phyloP scores from a whole-genome alignment of 2,329 filamentous ascomycete genomes.

The Verticillium longisporum region DNA sequence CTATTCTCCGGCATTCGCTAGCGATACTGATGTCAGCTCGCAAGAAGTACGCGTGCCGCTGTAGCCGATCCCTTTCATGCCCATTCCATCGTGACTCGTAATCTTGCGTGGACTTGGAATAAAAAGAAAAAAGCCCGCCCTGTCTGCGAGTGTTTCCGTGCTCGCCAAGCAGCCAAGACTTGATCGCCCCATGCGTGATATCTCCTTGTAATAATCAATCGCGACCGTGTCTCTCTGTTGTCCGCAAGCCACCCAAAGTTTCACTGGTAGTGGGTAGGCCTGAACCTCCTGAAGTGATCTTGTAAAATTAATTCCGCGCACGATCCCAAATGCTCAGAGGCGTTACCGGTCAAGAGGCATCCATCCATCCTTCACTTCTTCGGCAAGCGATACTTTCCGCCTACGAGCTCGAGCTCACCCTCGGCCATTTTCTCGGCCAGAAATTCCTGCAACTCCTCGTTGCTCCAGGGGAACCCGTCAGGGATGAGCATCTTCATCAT shows the following conservation, averaged over 20 bases:
- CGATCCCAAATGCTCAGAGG: too few species aligned
- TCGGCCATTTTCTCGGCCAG: slow-evolving; percentile 69
- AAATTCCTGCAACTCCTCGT: slow-evolving; percentile 80
- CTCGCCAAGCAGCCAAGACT: too few species aligned
- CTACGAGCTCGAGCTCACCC: slow-evolving; percentile 61
- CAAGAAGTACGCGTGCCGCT: background rate
- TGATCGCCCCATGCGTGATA: too few species aligned
- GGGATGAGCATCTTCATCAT: slow-evolving; percentile 92
- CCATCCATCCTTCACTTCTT: slow-evolving; percentile 40
- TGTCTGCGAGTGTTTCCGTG: too few species aligned
- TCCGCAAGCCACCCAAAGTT: background rate
- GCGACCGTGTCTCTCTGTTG: too few species aligned
- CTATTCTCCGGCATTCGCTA: background rate
- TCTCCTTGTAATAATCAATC: too few species aligned
- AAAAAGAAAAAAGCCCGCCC: too few species aligned
- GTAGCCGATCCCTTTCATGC: background rate
- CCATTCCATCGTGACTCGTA: background rate
- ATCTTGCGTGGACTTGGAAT: background rate
- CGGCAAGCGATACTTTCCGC: slow-evolving; percentile 62
- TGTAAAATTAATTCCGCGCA: too few species aligned
- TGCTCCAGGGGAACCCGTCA: slow-evolving; percentile 82
- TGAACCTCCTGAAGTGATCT: too few species aligned
- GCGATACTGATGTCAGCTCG: background rate
- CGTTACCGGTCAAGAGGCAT: too few species aligned
- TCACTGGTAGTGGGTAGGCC: background rate